Base-by-base conservation (phyloP, 768 basidiomycete genomes). In the Mrakia hoshinonis region DNA sequence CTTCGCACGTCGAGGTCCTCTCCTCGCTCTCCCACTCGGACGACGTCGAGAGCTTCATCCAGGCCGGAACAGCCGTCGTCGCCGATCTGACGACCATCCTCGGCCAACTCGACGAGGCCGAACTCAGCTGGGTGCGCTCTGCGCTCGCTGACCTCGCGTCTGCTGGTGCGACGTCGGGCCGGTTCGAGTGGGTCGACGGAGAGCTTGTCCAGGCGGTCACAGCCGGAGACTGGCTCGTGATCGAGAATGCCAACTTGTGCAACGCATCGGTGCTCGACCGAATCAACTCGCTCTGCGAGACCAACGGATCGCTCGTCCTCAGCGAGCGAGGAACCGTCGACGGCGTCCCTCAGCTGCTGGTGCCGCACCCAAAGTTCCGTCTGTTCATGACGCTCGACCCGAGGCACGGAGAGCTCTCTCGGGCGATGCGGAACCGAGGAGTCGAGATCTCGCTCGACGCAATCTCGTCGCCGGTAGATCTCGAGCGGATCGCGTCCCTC, bases 371-470 rank as follows among this genome's bases (percentile, higher is more conserved):
- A 2, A 83, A 88, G 75, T 99, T 99, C 81, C 85, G 94, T 34
- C 82, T 99, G 6, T 89, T 98, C 81, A 95, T 99, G 92, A 86
- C 87, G 2, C 87, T 94, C 65, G 91, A 99, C 77, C 90, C 92
- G 36, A 87, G 88, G 73, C 84, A 88, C 73, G 96, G 96, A 55
- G 96, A 99, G 80, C 82, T 98, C 13, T 98, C 96, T 1, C 85
- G 96, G 47, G 96, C 96, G 2, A 99, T 99, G 96, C 89, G 96
- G 31, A 99, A 99, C 80, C 87, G 96, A 69, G 95, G 95, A 22
- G 82, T 96, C 46, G 96, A 99, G 79, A 84, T 97, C 60, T 83
- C 84, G 36, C 75, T 92, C 22, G 67, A 62, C 61, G 62, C 67
- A 73, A 38, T 67, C 70, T 31, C 64, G 36, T 58, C 60, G 26